These are phyloP conservation scores for Russula foetens DNA, from an alignment of 768 basidiomycete genomes.

Conservation along the genomic window DNA sequence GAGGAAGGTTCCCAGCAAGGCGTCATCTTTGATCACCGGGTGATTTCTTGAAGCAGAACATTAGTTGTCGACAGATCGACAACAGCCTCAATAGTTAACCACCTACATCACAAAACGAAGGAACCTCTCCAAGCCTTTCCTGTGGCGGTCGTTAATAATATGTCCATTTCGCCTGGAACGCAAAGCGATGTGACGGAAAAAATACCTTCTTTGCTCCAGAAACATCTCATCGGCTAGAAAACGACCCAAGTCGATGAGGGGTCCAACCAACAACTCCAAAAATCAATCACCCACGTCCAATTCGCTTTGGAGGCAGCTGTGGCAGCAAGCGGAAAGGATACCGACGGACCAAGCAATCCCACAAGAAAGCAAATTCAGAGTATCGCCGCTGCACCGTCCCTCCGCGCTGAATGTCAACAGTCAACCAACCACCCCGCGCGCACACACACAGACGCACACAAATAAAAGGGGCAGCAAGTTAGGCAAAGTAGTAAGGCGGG, in stretches of 20 bases:
- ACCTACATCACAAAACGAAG: slow-evolving; percentile 71
- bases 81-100: slow-evolving; percentile 22
- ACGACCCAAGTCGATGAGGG: slow-evolving; percentile 5
- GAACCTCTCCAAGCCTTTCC: slow-evolving; percentile 73
- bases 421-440: slow-evolving; percentile 12
- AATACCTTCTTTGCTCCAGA: slow-evolving; percentile 78
- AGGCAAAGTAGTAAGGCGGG: no score
- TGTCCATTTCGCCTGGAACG: neutral
- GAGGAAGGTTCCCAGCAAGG: slow-evolving; percentile 71
- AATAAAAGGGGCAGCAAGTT: no score
- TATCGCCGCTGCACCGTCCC: slow-evolving; percentile 76
- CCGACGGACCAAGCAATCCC: slow-evolving; percentile 76
- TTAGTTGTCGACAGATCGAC: slow-evolving; percentile 5
- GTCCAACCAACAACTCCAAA: neutral
- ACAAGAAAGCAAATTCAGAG: slow-evolving; percentile 86
- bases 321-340: slow-evolving; percentile 94
- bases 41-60: slow-evolving; percentile 55
- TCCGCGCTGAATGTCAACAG: slow-evolving; percentile 37
- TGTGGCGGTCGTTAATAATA: slow-evolving; percentile 24
- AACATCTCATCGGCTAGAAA: slow-evolving; percentile 76
- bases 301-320: slow-evolving; percentile 82
- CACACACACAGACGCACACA: no score
- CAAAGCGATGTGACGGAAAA: slow-evolving; percentile 14
- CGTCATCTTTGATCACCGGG: slow-evolving; percentile 85
- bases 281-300: slow-evolving; percentile 58